phyloP scores from a whole-genome alignment of 306 rosid species.

The Sphenostylis stenocarpa region DNA sequence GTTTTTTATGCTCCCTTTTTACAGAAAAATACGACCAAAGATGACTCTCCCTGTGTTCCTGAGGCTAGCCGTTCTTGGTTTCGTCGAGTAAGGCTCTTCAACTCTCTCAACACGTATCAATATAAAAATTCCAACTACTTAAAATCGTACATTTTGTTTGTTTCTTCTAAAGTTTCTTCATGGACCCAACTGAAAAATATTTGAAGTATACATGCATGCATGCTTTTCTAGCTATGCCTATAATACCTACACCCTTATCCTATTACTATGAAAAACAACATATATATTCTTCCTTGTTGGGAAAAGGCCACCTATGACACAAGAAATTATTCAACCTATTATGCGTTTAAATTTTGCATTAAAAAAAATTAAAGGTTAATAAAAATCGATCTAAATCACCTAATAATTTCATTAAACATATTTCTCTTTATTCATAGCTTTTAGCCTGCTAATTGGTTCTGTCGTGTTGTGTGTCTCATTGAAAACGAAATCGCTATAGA shows the following conservation, averaged over 20 bases:
- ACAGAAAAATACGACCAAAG: constrained; percentile 87
- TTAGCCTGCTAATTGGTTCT: neutral
- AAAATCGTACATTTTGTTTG: constrained; percentile 12
- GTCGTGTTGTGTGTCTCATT: constrained; percentile 1
- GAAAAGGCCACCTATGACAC: neutral
- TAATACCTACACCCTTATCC: neutral
- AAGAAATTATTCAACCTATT: no score
- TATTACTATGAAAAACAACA: neutral
- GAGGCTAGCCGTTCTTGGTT: constrained; percentile 66
- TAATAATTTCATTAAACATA: neutral
- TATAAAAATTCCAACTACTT: neutral
- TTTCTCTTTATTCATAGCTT: neutral
- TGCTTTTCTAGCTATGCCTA: neutral
- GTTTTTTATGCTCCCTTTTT: neutral
- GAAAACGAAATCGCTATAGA: neutral
- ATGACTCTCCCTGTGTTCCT: constrained; percentile 84
- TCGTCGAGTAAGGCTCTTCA: constrained; percentile 80
- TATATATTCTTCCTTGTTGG: neutral
- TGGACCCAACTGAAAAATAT: neutral
- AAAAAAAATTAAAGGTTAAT: neutral
- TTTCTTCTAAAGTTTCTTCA: constrained; percentile 6
- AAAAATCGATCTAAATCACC: no score
- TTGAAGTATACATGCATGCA: constrained; percentile 1
- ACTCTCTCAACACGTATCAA: neutral
- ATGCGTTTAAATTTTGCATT: no score